A percentile compares a stretch with the other conserved stretches of the same genome.
Evolutionary conservation across 2,329 filamentous ascomycete species (phyloP).

Genomic region (Colletotrichum scovillei): DNA sequence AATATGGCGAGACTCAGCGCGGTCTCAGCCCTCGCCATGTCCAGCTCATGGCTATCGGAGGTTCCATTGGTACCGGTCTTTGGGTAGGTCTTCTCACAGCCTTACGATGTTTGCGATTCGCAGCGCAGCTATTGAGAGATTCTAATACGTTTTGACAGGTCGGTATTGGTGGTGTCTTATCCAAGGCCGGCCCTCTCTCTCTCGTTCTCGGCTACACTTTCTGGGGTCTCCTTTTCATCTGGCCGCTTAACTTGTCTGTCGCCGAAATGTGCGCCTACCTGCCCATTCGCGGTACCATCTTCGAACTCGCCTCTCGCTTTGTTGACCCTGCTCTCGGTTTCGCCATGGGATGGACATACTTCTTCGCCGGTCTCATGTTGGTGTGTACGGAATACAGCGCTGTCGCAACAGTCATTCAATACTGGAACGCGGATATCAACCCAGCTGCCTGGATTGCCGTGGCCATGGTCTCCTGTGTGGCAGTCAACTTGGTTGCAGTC

Average conservation of each 20-base stretch:
- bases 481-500: slow-evolving; percentile 60
- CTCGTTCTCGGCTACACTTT: slow-evolving; percentile 57
- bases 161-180: slow-evolving; percentile 56
- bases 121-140: neutral
- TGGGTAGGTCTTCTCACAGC: slow-evolving; percentile 44
- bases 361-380: slow-evolving; percentile 58
- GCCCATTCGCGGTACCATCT: slow-evolving; percentile 64
- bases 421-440: slow-evolving; percentile 55
- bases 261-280: slow-evolving; percentile 70
- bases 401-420: slow-evolving; percentile 57
- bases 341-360: slow-evolving; percentile 60
- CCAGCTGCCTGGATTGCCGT: slow-evolving; percentile 62
- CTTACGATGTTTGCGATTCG: neutral
- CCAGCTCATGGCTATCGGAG: slow-evolving; percentile 62
- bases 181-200: slow-evolving; percentile 55
- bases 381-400: slow-evolving; percentile 58
- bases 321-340: slow-evolving; percentile 69
- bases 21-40: slow-evolving; percentile 55
- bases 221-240: slow-evolving; percentile 57
- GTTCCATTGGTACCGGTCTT: slow-evolving; percentile 58
- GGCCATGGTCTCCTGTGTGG: slow-evolving; percentile 56
- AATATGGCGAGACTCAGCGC: slow-evolving; percentile 48
- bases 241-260: slow-evolving; percentile 57
- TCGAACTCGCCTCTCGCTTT: slow-evolving; percentile 65
- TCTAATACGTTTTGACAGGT: slow-evolving; percentile 39